Base-by-base conservation (phyloP, 352 stramenopile genomes). In the Phytopythium boreale region DNA sequence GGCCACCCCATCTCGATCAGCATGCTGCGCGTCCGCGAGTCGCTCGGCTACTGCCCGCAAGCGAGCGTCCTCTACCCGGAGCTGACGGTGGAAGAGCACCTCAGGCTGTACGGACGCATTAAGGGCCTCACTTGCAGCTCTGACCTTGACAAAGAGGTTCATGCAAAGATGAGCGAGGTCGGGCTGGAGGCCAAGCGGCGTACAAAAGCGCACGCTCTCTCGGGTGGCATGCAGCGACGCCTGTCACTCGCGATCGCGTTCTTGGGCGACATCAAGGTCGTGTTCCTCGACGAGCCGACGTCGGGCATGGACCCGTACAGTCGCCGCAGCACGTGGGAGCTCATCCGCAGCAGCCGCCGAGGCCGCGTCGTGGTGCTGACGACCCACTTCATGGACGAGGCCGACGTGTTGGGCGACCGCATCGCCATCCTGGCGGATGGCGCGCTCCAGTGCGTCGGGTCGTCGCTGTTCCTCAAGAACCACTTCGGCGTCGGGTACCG, bases 21-120 rank as follows among this genome's bases (percentile, higher is more conserved):
- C 64, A 93, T 99, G 82, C 55, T 72, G 17, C 43, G 68, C 22
- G 92, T 99, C 29, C 92, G 97, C 2, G 94, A 56, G 51, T 89
- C 65, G 39, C 82, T 99, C 29, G 97, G 96, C 10, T 93, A 99
- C 60, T 99, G 97, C 68, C 88, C 97, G 24, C 97, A 99, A 61
- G 93, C 99, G 73, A 97, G 98, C 71, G 97, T 98, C 36, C 66
- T 99, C 0, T 99, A 98, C 67, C 87, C 89, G 5, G 74, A 97
- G 50, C 79, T 99, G 27, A 99, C 97, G 0, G 97, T 99, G 24
- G 70, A 90, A 24, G 97, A 99, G 71, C 97, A 99, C 63, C 73
- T 99, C 24, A 53, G 71, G 43, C 98, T 99, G 63, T 99, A 98
- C 66, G 88, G 80, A 0, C 68, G 76, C 22, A 75, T 99, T 2